Percentiles rank a stretch among this genome's conserved stretches.
These are phyloP conservation scores for Lachancea lanzarotensis DNA, from an alignment of 805 yeast genomes.

Conservation along the genomic window DNA sequence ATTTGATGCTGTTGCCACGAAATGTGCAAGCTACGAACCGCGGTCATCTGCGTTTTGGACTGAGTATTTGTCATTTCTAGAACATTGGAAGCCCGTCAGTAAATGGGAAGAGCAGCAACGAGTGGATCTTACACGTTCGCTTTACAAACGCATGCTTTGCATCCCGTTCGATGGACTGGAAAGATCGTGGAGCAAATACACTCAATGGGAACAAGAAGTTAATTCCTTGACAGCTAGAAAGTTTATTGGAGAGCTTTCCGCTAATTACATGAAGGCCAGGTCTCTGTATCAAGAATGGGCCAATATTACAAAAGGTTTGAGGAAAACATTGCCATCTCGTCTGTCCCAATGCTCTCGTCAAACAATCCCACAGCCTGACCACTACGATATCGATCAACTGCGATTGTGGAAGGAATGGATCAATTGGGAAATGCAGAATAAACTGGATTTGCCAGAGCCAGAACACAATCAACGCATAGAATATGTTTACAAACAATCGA, in stretches of 20 bases:
- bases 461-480: conserved; percentile 50
- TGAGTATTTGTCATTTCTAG: conserved; percentile 74
- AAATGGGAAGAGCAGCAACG: conserved; percentile 84
- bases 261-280: conserved; percentile 82
- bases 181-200: conserved; percentile 72
- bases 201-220: conserved; percentile 73
- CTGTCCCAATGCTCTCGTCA: conserved; percentile 21
- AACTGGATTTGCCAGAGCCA: conserved; percentile 50
- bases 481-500: conserved; percentile 67
- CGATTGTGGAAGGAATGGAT: conserved; percentile 68
- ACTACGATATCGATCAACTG: conserved; percentile 34
- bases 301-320: conserved; percentile 47
- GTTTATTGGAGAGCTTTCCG: conserved; percentile 73
- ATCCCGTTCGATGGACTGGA: conserved; percentile 76
- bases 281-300: conserved; percentile 67
- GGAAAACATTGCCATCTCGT: conserved; percentile 32
- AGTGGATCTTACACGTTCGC: conserved; percentile 64
- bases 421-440: conserved; percentile 69
- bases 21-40: conserved; percentile 69
- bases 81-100: conserved; percentile 68
- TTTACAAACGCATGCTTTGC: conserved; percentile 61
- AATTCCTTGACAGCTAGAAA: conserved; percentile 76
- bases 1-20: conserved; percentile 70
- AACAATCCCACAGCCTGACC: conserved; percentile 26
- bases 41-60: conserved; percentile 68